phyloP scores from a whole-genome alignment of 331 rosid genomes.

The Quercus lobata region DNA sequence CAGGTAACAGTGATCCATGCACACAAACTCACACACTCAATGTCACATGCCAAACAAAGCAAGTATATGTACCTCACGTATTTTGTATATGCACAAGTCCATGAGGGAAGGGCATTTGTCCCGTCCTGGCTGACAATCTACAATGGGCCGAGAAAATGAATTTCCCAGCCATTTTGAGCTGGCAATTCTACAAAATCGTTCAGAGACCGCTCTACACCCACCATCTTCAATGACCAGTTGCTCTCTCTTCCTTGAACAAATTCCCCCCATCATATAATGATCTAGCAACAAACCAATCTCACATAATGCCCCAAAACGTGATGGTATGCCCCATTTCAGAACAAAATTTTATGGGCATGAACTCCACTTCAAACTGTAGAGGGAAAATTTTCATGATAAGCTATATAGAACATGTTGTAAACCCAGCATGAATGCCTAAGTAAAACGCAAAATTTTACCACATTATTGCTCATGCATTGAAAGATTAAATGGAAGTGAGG shows the following conservation, averaged over 20 bases:
- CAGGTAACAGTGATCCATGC: not conserved
- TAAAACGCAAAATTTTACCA: too few relatives aligned
- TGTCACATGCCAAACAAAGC: constrained; percentile 4
- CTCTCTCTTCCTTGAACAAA: constrained; percentile 69
- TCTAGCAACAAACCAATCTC: not conserved
- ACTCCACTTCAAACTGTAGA: constrained; percentile 18
- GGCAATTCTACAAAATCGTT: constrained; percentile 44
- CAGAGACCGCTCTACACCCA: constrained; percentile 21
- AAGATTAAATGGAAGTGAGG: too few relatives aligned
- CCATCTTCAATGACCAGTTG: constrained; percentile 46
- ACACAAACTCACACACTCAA: not conserved
- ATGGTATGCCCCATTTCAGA: constrained; percentile 11
- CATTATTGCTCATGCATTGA: too few relatives aligned
- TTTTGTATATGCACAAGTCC: constrained; percentile 55
- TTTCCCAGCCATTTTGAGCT: constrained; percentile 56
- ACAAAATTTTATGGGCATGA: not conserved
- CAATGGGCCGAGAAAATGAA: constrained; percentile 31
- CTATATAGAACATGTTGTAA: too few relatives aligned
- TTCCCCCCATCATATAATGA: constrained; percentile 52
- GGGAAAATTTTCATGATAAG: not conserved
- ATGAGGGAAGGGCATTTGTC: constrained; percentile 53
- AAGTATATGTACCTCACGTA: constrained; percentile 36
- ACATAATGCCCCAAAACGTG: constrained; percentile 2
- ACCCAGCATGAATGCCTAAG: too few relatives aligned
- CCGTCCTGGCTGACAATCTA: constrained; percentile 28